phyloP scores from a whole-genome alignment of 495 filamentous ascomycete genomes.

The Copromyces sp. region DNA sequence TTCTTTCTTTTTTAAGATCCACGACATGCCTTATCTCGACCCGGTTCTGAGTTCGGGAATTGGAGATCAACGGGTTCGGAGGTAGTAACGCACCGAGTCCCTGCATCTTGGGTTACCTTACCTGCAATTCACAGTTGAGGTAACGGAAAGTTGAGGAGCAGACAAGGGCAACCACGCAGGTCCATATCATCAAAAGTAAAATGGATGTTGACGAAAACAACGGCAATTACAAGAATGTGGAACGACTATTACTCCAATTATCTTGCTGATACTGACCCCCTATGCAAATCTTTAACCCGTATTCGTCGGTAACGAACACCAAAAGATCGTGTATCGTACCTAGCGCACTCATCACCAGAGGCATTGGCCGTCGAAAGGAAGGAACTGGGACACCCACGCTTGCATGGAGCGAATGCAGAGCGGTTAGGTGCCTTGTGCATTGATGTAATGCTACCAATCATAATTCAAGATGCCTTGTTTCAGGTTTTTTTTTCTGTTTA shows the following conservation, averaged over 20 bases:
- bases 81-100: neutral
- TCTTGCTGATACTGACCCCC: neutral
- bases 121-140: conserved; percentile 18
- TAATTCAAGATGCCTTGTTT: conserved; percentile 11
- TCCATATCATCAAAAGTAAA: neutral
- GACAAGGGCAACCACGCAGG: conserved; percentile 4
- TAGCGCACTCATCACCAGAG: neutral
- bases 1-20: neutral
- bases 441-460: conserved; percentile 20
- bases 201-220: neutral
- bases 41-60: neutral
- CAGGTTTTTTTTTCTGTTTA: conserved; percentile 11
- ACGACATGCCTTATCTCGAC: neutral
- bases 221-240: neutral
- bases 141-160: conserved; percentile 9
- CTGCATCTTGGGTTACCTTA: neutral
- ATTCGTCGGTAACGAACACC: neutral
- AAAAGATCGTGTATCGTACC: conserved; percentile 7
- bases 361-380: neutral
- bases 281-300: neutral
- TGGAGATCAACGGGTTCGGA: neutral
- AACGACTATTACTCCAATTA: neutral
- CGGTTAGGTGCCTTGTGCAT: conserved; percentile 33
- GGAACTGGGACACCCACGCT: conserved; percentile 14
- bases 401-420: conserved; percentile 31